Conservation (phyloP, 306 rosid genomes). For the Cyclanthera cordifolia region DNA sequence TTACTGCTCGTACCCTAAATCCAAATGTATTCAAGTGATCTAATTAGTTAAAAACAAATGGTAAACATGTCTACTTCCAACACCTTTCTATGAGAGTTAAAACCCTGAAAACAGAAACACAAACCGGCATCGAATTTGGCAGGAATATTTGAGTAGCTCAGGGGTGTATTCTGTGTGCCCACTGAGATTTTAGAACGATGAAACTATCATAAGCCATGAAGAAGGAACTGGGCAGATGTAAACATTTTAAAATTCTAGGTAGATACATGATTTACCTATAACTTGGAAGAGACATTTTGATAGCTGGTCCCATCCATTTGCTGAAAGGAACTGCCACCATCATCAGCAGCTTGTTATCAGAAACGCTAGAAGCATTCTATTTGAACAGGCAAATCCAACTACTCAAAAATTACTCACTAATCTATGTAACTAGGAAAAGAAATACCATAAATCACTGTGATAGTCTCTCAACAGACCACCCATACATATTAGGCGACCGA, state of each 20-base stretch:
- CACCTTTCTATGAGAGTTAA: neutral
- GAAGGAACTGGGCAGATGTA: neutral
- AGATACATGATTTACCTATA: constrained; percentile 51
- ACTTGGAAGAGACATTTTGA: constrained; percentile 80
- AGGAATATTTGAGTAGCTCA: constrained; percentile 71
- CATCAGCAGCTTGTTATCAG: constrained; percentile 2
- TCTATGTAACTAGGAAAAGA: constrained; percentile 1
- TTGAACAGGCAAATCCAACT: neutral
- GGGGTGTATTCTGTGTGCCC: constrained; percentile 56
- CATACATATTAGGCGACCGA: neutral
- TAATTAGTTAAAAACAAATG: neutral
- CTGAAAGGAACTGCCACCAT: constrained; percentile 32
- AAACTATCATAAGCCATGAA: constrained; percentile 7
- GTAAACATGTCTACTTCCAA: neutral
- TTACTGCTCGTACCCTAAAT: constrained; percentile 60
- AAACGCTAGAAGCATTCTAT: neutral
- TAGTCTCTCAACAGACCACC: neutral
- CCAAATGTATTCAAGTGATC: neutral
- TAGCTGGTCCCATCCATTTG: constrained; percentile 63
- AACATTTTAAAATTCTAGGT: neutral
- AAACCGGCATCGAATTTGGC: constrained; percentile 75
- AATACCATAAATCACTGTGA: neutral
- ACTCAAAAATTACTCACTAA: neutral
- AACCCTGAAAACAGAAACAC: neutral
- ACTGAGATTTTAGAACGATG: constrained; percentile 33